Evolutionary conservation across 208 protist species (phyloP), one percentile per base, ranked within the genome.

Genomic region (Crithidia mellificae): DNA sequence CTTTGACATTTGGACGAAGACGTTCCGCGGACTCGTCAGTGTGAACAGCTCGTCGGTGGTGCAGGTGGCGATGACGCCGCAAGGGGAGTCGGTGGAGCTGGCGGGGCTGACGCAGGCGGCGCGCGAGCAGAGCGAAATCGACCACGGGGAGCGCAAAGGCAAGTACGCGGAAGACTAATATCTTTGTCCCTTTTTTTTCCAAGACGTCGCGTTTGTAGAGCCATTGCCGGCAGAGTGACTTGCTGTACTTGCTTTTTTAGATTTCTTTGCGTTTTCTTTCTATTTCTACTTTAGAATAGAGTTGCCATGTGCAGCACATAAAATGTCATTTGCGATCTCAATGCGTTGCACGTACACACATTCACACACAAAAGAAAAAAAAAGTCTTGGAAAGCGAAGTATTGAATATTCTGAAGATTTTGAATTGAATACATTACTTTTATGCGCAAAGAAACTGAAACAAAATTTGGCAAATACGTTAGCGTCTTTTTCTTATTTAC

Each of bases 31-130:
- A 1, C 43, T 95, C 2, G 69, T 92, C 36, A 90, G 81, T 59
- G 90, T 95, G 49, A 95, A 95, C 77, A 91, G 84, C 71, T 83
- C 80, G 34, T 86, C 84, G 11, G 62, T 91, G 43, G 86, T 91
- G 50, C 84, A 89, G 62, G 74, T 80, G 25, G 76, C 81, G 12
- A 74, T 93, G 49, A 84, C 55, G 14, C 51, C 61, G 57, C 44
- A 57, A 15, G 54, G 41, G 24, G 56, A 70, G 43, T 68, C 65
- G 12, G 57, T 25, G 5, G 73, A 65, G 62, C 20, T 85, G 39
- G 56, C 67, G 11, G 65, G 73, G 56, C 49, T 80, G 32, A 72
- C 77, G 44, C 68, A 58, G 47, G 57, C 72, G 19, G 78, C 81
- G 9, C 76, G 77, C 69, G 44, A 78, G 63, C 72, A 86, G 51